A percentile compares a stretch with the other conserved stretches of the same genome.
Evolutionary conservation across 441 rosid species (phyloP).

Genomic region (Pelargonium citronellum): DNA sequence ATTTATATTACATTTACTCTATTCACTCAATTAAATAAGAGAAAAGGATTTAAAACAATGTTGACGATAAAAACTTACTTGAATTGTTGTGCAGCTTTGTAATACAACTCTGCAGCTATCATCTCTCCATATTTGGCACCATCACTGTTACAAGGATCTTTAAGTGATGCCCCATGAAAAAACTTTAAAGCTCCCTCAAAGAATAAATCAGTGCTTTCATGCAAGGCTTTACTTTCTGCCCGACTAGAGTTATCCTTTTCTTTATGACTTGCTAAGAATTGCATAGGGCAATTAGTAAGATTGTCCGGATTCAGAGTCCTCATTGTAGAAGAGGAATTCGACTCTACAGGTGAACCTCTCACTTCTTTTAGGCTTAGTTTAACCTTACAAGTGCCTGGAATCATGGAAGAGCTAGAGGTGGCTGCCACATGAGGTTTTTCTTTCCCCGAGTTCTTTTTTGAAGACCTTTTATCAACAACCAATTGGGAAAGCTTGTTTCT

Average conservation of each 20-base stretch:
- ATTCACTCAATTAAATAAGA: conserved; percentile 4
- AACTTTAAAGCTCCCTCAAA: conserved; percentile 9
- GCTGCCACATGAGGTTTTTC: conserved; percentile 9
- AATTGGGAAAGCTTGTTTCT: not conserved
- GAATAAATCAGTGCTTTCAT: conserved; percentile 1
- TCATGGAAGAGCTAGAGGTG: conserved; percentile 11
- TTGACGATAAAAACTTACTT: conserved; percentile 4
- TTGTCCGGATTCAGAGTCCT: conserved; percentile 6
- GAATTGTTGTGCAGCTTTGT: conserved; percentile 9
- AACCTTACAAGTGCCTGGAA: conserved; percentile 9
- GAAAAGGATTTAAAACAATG: not conserved
- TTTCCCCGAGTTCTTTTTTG: not conserved
- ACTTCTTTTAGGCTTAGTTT: conserved; percentile 4
- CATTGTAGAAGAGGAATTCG: conserved; percentile 1
- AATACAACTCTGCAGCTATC: conserved; percentile 8
- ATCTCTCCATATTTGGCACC: conserved; percentile 9
- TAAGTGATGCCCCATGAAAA: conserved; percentile 12
- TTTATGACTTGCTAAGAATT: not conserved
- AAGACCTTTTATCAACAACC: conserved; percentile 4
- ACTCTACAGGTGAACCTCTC: conserved; percentile 7
- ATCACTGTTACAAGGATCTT: conserved; percentile 7
- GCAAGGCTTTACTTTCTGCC: conserved; percentile 1
- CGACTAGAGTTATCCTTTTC: conserved; percentile 6
- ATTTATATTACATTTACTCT: too few relatives aligned
- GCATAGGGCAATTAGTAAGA: conserved; percentile 8